Evolutionary conservation across 805 yeast species (phyloP).

Genomic region (Saturnispora gosingensis): DNA sequence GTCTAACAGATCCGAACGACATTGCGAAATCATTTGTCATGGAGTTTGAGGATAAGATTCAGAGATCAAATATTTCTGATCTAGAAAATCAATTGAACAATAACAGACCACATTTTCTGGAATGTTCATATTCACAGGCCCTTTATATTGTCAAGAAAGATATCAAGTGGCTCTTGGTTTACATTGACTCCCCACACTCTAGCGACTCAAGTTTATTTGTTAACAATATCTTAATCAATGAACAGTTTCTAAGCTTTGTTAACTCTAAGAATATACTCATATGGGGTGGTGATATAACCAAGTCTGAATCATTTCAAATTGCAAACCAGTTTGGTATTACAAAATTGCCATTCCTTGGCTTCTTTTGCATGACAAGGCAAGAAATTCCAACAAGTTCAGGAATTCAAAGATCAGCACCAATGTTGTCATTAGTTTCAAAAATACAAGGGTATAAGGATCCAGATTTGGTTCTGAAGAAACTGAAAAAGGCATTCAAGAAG

Average conservation of each 20-base stretch:
- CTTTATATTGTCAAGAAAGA: slow-evolving; percentile 59
- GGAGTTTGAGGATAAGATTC: slow-evolving; percentile 26
- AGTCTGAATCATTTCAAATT: slow-evolving; percentile 76
- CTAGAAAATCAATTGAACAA: slow-evolving; percentile 7
- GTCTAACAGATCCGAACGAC: slow-evolving; percentile 24
- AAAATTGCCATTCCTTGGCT: slow-evolving; percentile 73
- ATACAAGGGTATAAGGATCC: slow-evolving; percentile 50
- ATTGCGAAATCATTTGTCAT: slow-evolving; percentile 27
- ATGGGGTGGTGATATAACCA: slow-evolving; percentile 86
- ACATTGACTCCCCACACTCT: slow-evolving; percentile 64
- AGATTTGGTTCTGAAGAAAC: slow-evolving; percentile 29
- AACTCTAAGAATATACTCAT: slow-evolving; percentile 45
- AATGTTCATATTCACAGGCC: slow-evolving; percentile 77
- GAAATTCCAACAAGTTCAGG: slow-evolving; percentile 49
- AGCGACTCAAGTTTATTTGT: slow-evolving; percentile 51
- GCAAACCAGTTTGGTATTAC: slow-evolving; percentile 66
- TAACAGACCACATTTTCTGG: slow-evolving; percentile 37
- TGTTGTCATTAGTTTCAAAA: slow-evolving; percentile 51
- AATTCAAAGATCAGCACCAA: slow-evolving; percentile 41
- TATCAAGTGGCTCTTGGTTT: slow-evolving; percentile 63
- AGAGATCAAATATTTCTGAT: neutral
- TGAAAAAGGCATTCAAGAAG: slow-evolving; percentile 32
- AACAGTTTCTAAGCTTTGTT: slow-evolving; percentile 38
- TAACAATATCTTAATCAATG: slow-evolving; percentile 43
- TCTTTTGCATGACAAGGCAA: slow-evolving; percentile 58